Evolutionary conservation across 441 rosid species (phyloP).

Genomic region (Populus trichocarpa): DNA sequence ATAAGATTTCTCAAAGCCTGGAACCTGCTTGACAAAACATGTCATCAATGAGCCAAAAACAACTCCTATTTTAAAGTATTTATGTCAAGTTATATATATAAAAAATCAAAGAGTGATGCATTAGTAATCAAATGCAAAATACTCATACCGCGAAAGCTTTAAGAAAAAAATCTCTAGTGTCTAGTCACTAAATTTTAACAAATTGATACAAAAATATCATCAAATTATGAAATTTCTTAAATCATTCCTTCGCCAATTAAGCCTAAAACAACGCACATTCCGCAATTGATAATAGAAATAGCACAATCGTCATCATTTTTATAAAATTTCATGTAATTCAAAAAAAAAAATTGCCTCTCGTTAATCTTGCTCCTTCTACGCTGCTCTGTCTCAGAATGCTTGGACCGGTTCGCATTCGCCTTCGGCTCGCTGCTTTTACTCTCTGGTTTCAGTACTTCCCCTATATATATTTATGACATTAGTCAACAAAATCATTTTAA

Average conservation of each 20-base stretch:
- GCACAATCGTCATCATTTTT: neutral
- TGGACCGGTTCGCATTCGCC: constrained; percentile 79
- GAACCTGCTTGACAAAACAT: constrained; percentile 55
- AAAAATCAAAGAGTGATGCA: neutral
- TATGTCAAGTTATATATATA: too few relatives aligned
- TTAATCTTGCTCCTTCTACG: constrained; percentile 94
- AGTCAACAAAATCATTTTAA: neutral
- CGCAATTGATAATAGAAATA: neutral
- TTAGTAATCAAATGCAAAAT: constrained; percentile 5
- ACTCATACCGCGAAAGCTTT: neutral
- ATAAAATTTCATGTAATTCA: neutral
- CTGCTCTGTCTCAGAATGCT: constrained; percentile 98
- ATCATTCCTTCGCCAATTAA: neutral
- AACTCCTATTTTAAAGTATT: neutral
- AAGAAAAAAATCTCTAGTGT: neutral
- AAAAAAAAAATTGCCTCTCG: constrained; percentile 50
- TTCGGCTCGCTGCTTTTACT: constrained; percentile 62
- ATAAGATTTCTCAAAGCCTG: constrained; percentile 82
- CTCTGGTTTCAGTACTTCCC: constrained; percentile 36
- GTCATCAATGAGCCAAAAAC: neutral
- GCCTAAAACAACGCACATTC: neutral
- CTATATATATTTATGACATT: constrained; percentile 11
- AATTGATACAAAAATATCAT: neutral
- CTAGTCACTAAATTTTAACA: neutral
- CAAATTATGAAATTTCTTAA: neutral